Percentiles rank a stretch among this genome's conserved stretches.
Evolutionary conservation across 1,284 basidiomycete species (phyloP).

Genomic region (Ganoderma boninense): DNA sequence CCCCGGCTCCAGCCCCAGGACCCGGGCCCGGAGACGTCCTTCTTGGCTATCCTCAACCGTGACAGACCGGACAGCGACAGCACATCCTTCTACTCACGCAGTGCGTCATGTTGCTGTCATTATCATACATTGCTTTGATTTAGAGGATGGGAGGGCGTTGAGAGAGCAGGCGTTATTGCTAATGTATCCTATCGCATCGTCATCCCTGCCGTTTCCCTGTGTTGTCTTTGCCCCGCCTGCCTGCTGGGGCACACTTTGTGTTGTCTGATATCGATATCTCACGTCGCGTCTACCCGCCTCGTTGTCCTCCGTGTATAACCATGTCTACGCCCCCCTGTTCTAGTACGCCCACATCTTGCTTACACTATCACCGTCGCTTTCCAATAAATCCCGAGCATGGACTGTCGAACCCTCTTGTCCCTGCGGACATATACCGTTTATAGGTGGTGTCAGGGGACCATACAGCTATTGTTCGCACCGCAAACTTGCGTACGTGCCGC

Average conservation of each 20-base stretch:
- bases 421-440: background rate
- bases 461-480: background rate
- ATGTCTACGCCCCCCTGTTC: slow-evolving; percentile 21
- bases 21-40: slow-evolving; percentile 13
- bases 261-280: slow-evolving; percentile 19
- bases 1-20: slow-evolving; percentile 9
- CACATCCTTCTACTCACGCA: background rate
- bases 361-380: slow-evolving; percentile 21
- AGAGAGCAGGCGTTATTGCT: slow-evolving; percentile 34
- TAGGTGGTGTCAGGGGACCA: background rate
- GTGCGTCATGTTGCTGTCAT: slow-evolving; percentile 1
- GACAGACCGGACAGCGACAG: slow-evolving; percentile 1
- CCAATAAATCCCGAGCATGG: slow-evolving; percentile 5
- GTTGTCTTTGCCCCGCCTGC: slow-evolving; percentile 16
- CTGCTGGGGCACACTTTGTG: slow-evolving; percentile 13
- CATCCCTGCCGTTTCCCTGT: slow-evolving; percentile 6
- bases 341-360: slow-evolving; percentile 28
- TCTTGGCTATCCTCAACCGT: slow-evolving; percentile 24
- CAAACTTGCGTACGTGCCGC: background rate
- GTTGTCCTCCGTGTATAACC: slow-evolving; percentile 27
- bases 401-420: background rate
- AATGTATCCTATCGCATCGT: slow-evolving; percentile 35
- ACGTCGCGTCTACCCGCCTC: slow-evolving; percentile 12
- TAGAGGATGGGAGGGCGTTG: slow-evolving; percentile 21
- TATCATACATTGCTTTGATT: slow-evolving; percentile 17